Evolutionary conservation across 108 stramenopile genomes (phyloP).

Genomic region (Heterococcus sp.): DNA sequence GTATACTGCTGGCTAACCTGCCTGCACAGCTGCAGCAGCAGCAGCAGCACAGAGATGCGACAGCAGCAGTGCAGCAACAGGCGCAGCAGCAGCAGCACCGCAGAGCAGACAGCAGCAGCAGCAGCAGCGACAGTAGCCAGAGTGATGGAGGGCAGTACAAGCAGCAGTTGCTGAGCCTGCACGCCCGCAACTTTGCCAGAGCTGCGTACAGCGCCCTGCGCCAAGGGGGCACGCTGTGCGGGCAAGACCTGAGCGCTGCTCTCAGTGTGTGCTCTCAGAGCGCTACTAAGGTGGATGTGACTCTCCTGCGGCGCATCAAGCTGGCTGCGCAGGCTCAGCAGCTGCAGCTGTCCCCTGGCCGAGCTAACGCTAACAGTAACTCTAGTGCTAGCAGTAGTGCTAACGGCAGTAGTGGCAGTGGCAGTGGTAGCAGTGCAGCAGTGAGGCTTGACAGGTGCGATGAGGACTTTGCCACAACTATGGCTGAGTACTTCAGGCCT

Average conservation of each 20-base stretch:
- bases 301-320: background rate
- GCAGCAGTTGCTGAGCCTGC: background rate
- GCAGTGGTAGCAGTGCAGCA: no score
- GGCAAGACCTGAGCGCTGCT: slow-evolving; percentile 8
- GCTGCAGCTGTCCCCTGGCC: background rate
- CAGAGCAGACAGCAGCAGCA: background rate
- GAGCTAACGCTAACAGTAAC: background rate
- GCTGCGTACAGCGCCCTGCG: slow-evolving; percentile 18
- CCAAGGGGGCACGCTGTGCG: slow-evolving; percentile 6
- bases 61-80: background rate
- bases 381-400: no score
- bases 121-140: background rate
- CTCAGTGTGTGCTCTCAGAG: background rate
- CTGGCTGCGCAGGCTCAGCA: background rate
- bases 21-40: background rate
- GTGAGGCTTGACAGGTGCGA: background rate
- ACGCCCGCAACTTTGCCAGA: slow-evolving; percentile 1
- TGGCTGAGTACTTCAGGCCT: slow-evolving; percentile 4
- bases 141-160: background rate
- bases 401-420: no score
- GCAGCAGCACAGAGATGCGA: background rate
- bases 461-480: background rate
- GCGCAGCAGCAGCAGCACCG: background rate
- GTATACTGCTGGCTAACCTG: background rate
- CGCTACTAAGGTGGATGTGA: background rate